Conservation (phyloP, 1,284 basidiomycete species). For the Cryptococcus maquisensis region DNA sequence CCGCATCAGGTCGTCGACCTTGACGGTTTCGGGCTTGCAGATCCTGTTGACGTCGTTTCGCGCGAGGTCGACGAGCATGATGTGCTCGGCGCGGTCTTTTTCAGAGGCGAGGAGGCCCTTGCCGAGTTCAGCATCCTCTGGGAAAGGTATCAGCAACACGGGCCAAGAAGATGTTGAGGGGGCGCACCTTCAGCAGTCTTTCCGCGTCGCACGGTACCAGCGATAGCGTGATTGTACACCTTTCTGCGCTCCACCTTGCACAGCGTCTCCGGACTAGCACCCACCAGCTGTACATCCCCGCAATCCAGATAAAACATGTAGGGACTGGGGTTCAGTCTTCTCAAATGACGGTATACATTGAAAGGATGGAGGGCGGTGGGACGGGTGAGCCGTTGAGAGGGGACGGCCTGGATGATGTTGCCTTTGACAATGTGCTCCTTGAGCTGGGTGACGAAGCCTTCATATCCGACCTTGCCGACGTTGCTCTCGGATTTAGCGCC, state of each 20-base stretch:
- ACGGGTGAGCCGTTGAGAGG: conserved; percentile 81
- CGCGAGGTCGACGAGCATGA: conserved; percentile 98
- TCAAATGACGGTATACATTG: conserved; percentile 89
- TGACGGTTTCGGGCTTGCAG: conserved; percentile 89
- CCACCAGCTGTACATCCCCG: conserved; percentile 86
- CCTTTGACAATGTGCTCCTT: conserved; percentile 94
- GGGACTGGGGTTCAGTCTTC: conserved; percentile 93
- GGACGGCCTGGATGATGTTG: conserved; percentile 98
- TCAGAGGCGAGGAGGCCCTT: conserved; percentile 72
- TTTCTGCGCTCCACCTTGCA: conserved; percentile 91
- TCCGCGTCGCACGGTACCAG: conserved; percentile 88
- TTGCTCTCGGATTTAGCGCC: conserved; percentile 77
- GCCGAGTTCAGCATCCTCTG: conserved; percentile 83
- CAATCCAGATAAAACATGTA: conserved; percentile 99
- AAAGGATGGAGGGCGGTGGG: conserved; percentile 90
- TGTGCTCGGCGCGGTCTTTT: conserved; percentile 96
- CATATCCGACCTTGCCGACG: conserved; percentile 90
- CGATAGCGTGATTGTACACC: conserved; percentile 97
- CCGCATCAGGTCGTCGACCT: conserved; percentile 91
- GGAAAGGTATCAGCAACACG: background rate
- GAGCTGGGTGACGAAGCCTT: conserved; percentile 82
- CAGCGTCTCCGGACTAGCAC: conserved; percentile 94
- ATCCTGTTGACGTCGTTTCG: conserved; percentile 99
- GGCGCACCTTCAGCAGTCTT: conserved; percentile 71
- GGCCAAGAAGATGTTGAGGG: background rate